Conservation (phyloP, 768 basidiomycete species). For the Naganishia onofrii region DNA sequence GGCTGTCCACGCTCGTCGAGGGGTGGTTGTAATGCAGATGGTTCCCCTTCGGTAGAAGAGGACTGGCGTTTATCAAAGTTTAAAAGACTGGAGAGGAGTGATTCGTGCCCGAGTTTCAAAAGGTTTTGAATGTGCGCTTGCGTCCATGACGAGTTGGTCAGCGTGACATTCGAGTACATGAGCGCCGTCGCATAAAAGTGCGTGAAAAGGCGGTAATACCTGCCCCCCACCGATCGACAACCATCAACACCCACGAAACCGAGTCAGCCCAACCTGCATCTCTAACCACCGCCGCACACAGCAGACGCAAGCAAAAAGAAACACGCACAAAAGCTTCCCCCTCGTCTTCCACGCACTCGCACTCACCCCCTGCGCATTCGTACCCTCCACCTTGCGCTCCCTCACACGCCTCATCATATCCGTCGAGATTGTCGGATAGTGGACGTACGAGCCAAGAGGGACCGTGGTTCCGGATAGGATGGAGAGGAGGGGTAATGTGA, state of each 20-base stretch:
- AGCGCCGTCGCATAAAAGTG: constrained; percentile 75
- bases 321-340: constrained; percentile 65
- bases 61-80: constrained; percentile 31
- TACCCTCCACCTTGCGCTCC: constrained; percentile 38
- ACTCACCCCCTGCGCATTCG: constrained; percentile 54
- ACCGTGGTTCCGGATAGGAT: constrained; percentile 59
- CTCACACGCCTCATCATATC: constrained; percentile 76
- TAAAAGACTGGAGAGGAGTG: constrained; percentile 35
- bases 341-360: constrained; percentile 60
- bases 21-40: not conserved
- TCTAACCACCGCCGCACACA: too few relatives aligned
- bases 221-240: not conserved
- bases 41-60: not conserved
- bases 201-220: constrained; percentile 74
- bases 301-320: too few relatives aligned
- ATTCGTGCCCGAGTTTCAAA: constrained; percentile 52
- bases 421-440: constrained; percentile 93
- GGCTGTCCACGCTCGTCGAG: not conserved
- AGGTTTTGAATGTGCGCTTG: constrained; percentile 75
- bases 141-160: constrained; percentile 98
- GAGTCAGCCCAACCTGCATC: too few relatives aligned
- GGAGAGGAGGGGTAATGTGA: constrained; percentile 77
- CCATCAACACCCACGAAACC: not conserved
- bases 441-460: constrained; percentile 84
- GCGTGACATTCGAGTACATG: constrained; percentile 61